Base-by-base conservation (phyloP, 2,329 filamentous ascomycete species). In the Magnaporthiopsis poae region DNA sequence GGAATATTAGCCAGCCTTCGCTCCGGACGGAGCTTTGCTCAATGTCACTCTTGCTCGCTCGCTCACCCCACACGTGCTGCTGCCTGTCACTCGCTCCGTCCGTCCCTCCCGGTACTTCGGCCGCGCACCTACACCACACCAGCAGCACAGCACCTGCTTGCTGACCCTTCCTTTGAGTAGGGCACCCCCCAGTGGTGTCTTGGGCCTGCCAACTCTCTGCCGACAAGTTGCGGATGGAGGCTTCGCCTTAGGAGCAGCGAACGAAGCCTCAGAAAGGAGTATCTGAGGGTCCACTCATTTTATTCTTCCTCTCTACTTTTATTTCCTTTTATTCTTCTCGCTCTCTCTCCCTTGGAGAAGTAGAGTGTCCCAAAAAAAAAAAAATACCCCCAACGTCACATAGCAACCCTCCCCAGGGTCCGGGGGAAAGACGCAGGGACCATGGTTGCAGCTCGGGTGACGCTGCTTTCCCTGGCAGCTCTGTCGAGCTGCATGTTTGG, bases 391-490 rank as follows among this genome's bases (percentile, higher is more conserved):
- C 46, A 9, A 11, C 21, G 46, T 5, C 18, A n/a, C 21, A 56
- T 8, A 18, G 39, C 21, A 25, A 11, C 46, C 21, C 13, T 39
- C 39, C 15, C 39, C 39, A 46, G 39, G 15, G 13, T 46, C 15
- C 35, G 11, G 39, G 39, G 39, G 15, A 46, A 15, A 46, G 39
- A 46, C 4, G n/a, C 9, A 56, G 21, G 46, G 46, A 64, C 27
- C 35, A 66, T 67, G 66, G 66, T 66, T 21, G 64, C 66, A 4
- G 46, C 52, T 8, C 61, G 61, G 29, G 56, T 52, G 18, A 59
- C 64, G 61, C 61, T 67, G 62, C 66, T 67, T 56, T 64, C 64
- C n/a, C 46, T 67, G 56, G 66, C 66, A 64, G 64, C 66, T 8
- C 56, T 61, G 60, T 63, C 64, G 46, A 66, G 52, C 36, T 66